Conservation (phyloP, 257 asterid genomes). For the Oldenlandia corymbosa region DNA sequence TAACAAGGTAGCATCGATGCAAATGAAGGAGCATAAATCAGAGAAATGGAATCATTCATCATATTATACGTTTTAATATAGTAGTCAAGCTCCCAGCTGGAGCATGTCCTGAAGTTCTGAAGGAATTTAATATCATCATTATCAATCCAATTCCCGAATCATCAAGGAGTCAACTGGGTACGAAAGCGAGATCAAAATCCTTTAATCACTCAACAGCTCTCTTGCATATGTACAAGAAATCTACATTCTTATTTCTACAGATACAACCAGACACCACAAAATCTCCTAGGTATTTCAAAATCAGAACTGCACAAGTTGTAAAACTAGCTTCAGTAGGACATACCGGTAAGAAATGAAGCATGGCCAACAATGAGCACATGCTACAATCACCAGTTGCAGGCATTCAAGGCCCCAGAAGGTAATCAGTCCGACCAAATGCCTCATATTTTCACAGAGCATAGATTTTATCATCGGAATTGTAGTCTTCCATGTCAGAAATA, state of each 20-base stretch:
- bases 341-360: background rate
- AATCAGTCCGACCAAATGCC: background rate
- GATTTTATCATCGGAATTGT: constrained; percentile 82
- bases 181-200: background rate
- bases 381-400: background rate
- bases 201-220: background rate
- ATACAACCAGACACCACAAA: background rate
- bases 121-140: too few relatives aligned
- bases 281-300: background rate
- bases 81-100: too few relatives aligned
- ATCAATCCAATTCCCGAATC: too few relatives aligned
- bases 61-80: too few relatives aligned
- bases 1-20: too few relatives aligned
- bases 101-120: too few relatives aligned
- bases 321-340: background rate
- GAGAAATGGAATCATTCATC: too few relatives aligned
- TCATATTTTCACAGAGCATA: constrained; percentile 54
- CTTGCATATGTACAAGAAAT: background rate
- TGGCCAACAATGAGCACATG: background rate
- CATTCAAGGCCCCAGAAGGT: background rate
- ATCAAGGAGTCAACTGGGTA: too few relatives aligned
- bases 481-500: constrained; percentile 71
- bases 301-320: background rate
- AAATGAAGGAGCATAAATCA: too few relatives aligned
- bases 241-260: background rate